A percentile compares a stretch with the other conserved stretches of the same genome.
Conservation (phyloP, 2,329 filamentous ascomycete species). For the Gliomastix tumulicola region DNA sequence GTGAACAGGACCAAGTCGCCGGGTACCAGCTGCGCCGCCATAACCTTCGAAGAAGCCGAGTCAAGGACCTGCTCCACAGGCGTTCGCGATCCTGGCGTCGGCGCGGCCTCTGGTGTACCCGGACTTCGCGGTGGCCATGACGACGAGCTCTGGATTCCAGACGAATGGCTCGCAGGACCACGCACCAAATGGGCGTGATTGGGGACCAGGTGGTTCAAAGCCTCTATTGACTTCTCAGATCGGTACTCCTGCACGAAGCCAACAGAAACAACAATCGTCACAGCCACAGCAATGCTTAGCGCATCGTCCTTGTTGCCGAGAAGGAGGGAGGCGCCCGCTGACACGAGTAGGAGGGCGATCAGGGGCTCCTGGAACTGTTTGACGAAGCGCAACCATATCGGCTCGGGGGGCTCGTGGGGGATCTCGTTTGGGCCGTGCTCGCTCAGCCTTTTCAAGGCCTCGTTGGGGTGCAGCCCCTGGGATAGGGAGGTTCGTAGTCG, state of each 20-base stretch:
- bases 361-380: constrained; percentile 97
- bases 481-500: constrained; percentile 76
- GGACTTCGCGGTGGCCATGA: constrained; percentile 41
- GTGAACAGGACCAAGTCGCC: constrained; percentile 92
- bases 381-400: constrained; percentile 88
- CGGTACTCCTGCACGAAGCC: constrained; percentile 97
- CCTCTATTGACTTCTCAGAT: constrained; percentile 95
- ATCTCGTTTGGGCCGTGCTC: constrained; percentile 90
- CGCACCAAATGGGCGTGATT: constrained; percentile 95
- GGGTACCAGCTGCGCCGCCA: constrained; percentile 80
- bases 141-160: constrained; percentile 23
- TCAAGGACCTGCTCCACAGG: constrained; percentile 60
- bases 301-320: constrained; percentile 94
- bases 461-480: constrained; percentile 71
- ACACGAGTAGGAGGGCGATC: constrained; percentile 84
- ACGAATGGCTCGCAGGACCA: constrained; percentile 31
- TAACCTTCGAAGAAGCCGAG: constrained; percentile 73
- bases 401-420: constrained; percentile 87
- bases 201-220: constrained; percentile 85
- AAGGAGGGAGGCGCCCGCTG: constrained; percentile 79
- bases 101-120: constrained; percentile 34
- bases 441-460: constrained; percentile 73
- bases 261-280: constrained; percentile 93
- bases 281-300: constrained; percentile 88
- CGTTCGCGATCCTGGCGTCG: constrained; percentile 41